Percentiles rank a stretch among this genome's conserved stretches.
These are phyloP conservation scores for Backusella australiensis DNA, from an alignment of 192 early-diverging fungal genomes.

Conservation along the genomic window DNA sequence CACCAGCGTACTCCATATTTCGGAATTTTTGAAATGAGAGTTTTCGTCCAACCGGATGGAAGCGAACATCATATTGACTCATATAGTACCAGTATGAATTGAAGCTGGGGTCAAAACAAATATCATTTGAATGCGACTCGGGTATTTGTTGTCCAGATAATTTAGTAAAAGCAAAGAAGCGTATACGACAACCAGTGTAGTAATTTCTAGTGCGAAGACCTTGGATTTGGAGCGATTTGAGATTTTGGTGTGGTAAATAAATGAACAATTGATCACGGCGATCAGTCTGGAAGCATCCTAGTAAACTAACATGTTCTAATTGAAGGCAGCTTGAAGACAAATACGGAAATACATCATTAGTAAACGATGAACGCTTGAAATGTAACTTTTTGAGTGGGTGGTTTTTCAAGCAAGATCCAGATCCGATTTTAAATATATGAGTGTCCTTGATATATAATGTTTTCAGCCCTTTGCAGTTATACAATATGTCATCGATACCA, in stretches of 20 bases:
- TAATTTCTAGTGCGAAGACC: slow-evolving; percentile 8
- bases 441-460: slow-evolving; percentile 10
- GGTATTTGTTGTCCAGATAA: neutral
- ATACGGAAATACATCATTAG: neutral
- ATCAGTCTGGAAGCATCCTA: slow-evolving; percentile 8
- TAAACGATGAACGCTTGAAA: slow-evolving; percentile 6
- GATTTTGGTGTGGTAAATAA: neutral
- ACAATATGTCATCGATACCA: neutral
- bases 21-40: slow-evolving; percentile 7
- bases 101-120: neutral
- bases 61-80: slow-evolving; percentile 8
- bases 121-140: neutral
- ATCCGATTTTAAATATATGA: neutral
- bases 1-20: slow-evolving; percentile 11
- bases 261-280: slow-evolving; percentile 7
- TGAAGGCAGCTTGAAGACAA: neutral
- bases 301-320: neutral
- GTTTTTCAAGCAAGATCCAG: neutral
- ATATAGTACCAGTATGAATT: slow-evolving; percentile 10
- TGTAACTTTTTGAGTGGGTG: slow-evolving; percentile 4
- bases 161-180: neutral
- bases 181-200: slow-evolving; percentile 4
- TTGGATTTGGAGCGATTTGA: neutral
- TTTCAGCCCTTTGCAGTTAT: neutral
- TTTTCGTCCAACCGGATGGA: slow-evolving; percentile 10